Evolutionary conservation across 2,329 filamentous ascomycete genomes (phyloP), one percentile per base, ranked within the genome.

Genomic region (Aureobasidium uvarum): DNA sequence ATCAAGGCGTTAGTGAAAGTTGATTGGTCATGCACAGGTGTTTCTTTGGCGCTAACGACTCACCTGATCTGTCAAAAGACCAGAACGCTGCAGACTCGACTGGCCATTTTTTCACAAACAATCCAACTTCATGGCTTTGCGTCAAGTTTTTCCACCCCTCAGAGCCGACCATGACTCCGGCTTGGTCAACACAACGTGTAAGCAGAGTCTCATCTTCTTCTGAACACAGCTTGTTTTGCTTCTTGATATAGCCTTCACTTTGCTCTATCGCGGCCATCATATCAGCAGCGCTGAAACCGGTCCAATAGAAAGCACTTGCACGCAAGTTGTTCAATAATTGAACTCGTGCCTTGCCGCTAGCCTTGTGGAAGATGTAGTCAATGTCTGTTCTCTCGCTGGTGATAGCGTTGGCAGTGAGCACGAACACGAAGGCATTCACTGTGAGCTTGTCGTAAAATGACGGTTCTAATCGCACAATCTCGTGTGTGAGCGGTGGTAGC

Each of bases 351-450:
- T 86, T 88, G 36, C 84, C 80, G 70, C 93, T 93, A 14, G 84
- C 86, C 0, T 85, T 84, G 71, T 96, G 90, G 71, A 97, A 97
- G 68, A 98, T 89, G 73, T 96, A 97, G 74, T 97, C 93, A 64
- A 85, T 81, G 71, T 94, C 94, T 0, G 84, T 86, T 13, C 93
- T 83, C 72, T 97, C 91, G 5, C 92, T 96, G 28, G 93, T 93
- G 0, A 98, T 87, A 0, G 92, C 87, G 73, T 98, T 98, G 69
- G 91, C 88, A 1, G 90, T 88, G 54, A 97, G 85, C 73, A 91
- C 87, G 77, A 95, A 89, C 0, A 91, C 85, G 72, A 97, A 97
- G 0, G 96, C 77, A 69, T 96, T 96, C 31, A 93, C 82, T 0
- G 89, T 91, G 11, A 96, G 76, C 71, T 88, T 91, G 75, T 97